Evolutionary conservation across 495 filamentous ascomycete genomes (phyloP).

Genomic region (Umbilicaria muhlenbergii): DNA sequence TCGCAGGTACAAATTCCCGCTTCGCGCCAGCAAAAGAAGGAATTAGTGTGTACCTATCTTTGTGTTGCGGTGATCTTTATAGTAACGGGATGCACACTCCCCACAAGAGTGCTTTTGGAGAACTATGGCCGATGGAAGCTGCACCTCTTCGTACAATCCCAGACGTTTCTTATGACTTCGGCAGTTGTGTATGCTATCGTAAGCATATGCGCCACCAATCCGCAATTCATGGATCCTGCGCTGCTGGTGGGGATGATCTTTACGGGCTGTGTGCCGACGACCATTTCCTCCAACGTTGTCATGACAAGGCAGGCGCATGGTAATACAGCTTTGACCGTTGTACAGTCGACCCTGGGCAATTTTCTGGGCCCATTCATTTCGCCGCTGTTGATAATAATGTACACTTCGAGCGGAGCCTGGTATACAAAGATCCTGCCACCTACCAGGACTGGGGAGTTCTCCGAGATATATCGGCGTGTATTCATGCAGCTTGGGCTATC

Average conservation of each 20-base stretch:
- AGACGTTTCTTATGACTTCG: slow-evolving; percentile 25
- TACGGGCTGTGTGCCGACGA: slow-evolving; percentile 21
- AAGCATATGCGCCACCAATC: slow-evolving; percentile 19
- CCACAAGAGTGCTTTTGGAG: slow-evolving; percentile 18
- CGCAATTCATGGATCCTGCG: slow-evolving; percentile 23
- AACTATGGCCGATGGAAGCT: slow-evolving; percentile 24
- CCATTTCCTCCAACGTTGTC: slow-evolving; percentile 25
- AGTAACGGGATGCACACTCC: slow-evolving; percentile 25
- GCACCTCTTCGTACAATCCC: slow-evolving; percentile 24
- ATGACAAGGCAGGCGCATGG: slow-evolving; percentile 28
- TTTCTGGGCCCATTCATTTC: slow-evolving; percentile 26
- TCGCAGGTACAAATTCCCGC: slow-evolving; percentile 24
- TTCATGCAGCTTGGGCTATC: slow-evolving; percentile 27
- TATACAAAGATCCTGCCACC: slow-evolving; percentile 22
- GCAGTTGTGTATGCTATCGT: slow-evolving; percentile 22
- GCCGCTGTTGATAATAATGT: slow-evolving; percentile 24
- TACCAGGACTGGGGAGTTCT: slow-evolving; percentile 8
- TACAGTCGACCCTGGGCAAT: slow-evolving; percentile 27
- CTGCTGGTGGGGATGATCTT: slow-evolving; percentile 27
- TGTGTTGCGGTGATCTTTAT: slow-evolving; percentile 25
- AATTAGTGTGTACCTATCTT: slow-evolving; percentile 21
- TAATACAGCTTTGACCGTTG: slow-evolving; percentile 24
- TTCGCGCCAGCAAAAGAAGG: slow-evolving; percentile 18
- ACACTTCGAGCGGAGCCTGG: slow-evolving; percentile 19
- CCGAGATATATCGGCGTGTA: slow-evolving; percentile 20